These are phyloP conservation scores for Mycena filopes DNA, from an alignment of 768 basidiomycete species.

Conservation along the genomic window DNA sequence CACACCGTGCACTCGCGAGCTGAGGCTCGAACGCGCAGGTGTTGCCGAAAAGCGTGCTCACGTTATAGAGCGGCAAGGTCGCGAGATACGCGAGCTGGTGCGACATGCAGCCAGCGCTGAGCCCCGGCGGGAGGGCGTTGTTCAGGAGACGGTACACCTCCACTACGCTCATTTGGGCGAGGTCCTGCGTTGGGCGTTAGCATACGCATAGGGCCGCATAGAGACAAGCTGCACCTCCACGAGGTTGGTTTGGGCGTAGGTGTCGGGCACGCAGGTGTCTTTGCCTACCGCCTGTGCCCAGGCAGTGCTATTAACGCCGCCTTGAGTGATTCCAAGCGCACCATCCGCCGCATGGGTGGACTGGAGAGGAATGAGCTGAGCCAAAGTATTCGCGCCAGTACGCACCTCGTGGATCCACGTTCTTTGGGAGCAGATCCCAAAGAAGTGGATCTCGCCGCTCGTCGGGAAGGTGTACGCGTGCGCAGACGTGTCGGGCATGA, in stretches of 20 bases:
- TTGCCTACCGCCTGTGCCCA: conserved; percentile 10
- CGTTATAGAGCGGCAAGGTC: conserved; percentile 2
- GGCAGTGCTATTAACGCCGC: not conserved
- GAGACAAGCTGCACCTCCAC: conserved; percentile 8
- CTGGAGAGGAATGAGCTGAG: not conserved
- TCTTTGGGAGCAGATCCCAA: conserved; percentile 10
- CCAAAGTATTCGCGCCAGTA: not conserved
- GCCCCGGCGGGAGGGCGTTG: conserved; percentile 2
- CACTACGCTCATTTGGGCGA: conserved; percentile 20
- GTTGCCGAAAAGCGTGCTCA: conserved; percentile 20
- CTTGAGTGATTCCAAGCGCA: too few relatives aligned
- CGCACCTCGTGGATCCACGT: conserved; percentile 25
- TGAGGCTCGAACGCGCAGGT: not conserved
- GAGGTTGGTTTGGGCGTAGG: conserved; percentile 4
- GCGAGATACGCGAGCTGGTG: conserved; percentile 22
- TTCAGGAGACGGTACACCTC: conserved; percentile 18
- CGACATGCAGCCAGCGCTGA: conserved; percentile 13
- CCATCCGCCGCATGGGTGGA: not conserved
- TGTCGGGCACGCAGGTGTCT: conserved; percentile 20
- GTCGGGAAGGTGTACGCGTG: conserved; percentile 11
- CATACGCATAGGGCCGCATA: not conserved
- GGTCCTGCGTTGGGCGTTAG: conserved; percentile 1
- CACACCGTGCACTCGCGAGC: too few relatives aligned
- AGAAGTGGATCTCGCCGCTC: conserved; percentile 19
- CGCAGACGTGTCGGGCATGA: not conserved